Conservation (phyloP, 139 green algal species). For the Dunaliella sp. region DNA sequence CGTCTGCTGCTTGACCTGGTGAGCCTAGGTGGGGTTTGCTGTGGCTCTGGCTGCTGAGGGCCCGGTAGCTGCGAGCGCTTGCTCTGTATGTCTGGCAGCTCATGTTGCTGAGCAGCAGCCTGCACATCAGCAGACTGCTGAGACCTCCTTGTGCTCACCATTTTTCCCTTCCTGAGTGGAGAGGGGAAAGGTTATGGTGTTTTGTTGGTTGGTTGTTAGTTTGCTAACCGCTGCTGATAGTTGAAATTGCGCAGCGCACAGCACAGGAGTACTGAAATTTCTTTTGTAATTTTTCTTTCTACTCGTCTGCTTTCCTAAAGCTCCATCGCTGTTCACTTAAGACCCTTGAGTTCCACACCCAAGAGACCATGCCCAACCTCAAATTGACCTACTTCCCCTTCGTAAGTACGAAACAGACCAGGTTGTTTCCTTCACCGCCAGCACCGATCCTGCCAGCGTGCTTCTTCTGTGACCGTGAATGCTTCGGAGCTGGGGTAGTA, state of each 20-base stretch:
- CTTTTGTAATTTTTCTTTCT: no score
- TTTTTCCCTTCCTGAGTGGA: not conserved
- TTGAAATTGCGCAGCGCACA: not conserved
- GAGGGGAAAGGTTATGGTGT: not conserved
- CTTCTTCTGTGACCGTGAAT: not conserved
- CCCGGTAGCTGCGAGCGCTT: not conserved
- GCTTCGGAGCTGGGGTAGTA: not conserved
- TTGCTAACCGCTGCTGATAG: not conserved
- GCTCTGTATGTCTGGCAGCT: not conserved
- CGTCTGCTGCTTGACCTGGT: not conserved
- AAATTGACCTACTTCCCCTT: slow-evolving; percentile 23
- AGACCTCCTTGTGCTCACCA: not conserved
- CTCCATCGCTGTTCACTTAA: no score
- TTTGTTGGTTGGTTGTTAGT: not conserved
- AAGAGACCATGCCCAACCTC: not conserved
- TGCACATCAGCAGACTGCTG: slow-evolving; percentile 5
- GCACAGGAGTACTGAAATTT: not conserved
- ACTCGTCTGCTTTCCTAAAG: no score
- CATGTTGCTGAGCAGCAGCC: not conserved
- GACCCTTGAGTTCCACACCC: not conserved
- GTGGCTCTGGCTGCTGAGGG: not conserved
- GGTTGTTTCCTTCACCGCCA: no score
- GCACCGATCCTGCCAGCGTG: no score
- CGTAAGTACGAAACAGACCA: not conserved
- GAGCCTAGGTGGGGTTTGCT: not conserved